A percentile compares a stretch with the other conserved stretches of the same genome.
These are phyloP conservation scores for Aspergillus ibericus DNA, from an alignment of 2,329 filamentous ascomycete species.

Conservation along the genomic window DNA sequence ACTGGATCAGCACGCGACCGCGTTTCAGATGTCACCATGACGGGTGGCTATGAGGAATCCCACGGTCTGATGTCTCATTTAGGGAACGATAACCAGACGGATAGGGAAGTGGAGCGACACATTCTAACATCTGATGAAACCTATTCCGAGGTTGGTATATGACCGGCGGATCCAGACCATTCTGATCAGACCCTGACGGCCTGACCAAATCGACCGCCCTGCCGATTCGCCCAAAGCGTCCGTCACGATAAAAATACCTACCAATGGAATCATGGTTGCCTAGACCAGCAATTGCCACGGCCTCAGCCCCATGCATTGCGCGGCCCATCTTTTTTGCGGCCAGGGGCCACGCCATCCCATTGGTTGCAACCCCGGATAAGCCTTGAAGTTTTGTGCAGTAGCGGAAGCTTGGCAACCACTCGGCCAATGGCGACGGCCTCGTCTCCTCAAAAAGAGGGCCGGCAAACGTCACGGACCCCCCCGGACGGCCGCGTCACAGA, in stretches of 20 bases:
- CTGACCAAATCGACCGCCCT: neutral
- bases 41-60: neutral
- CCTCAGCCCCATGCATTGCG: constrained; percentile 17
- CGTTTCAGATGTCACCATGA: constrained; percentile 2
- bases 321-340: constrained; percentile 10
- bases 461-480: constrained; percentile 4
- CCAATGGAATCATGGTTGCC: constrained; percentile 5
- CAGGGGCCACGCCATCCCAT: neutral
- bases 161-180: too few species aligned
- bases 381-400: constrained; percentile 18
- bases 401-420: constrained; percentile 20
- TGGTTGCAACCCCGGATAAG: constrained; percentile 11
- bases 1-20: neutral
- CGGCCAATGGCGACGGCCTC: constrained; percentile 6
- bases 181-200: neutral
- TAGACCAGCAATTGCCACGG: constrained; percentile 6
- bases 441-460: neutral
- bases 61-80: neutral
- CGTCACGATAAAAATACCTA: neutral
- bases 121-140: neutral
- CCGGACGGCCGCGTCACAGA: constrained; percentile 20
- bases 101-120: neutral
- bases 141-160: neutral
- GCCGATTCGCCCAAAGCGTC: too few species aligned
- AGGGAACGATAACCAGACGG: neutral